Conservation (phyloP, 805 yeast species). For the Zygosaccharomyces pseudorouxii region DNA sequence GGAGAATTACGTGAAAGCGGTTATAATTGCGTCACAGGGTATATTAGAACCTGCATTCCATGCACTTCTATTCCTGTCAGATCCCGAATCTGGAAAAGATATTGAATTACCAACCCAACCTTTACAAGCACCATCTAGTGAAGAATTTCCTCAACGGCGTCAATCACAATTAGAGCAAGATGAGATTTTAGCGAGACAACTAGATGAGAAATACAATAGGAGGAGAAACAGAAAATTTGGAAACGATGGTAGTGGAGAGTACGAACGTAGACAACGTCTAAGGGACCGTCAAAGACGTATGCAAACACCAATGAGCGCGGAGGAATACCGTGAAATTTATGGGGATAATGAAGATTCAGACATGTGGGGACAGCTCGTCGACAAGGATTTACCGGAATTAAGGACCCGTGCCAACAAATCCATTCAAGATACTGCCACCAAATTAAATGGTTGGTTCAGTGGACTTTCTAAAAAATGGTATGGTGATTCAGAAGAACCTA, state of each 20-base stretch:
- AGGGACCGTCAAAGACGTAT: slow-evolving; percentile 26
- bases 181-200: slow-evolving; percentile 73
- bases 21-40: slow-evolving; percentile 81
- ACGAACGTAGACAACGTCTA: slow-evolving; percentile 29
- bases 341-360: slow-evolving; percentile 43
- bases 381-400: slow-evolving; percentile 52
- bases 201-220: slow-evolving; percentile 60
- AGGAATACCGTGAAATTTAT: slow-evolving; percentile 18
- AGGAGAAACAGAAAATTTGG: slow-evolving; percentile 6
- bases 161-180: slow-evolving; percentile 58
- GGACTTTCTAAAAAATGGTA: slow-evolving; percentile 39
- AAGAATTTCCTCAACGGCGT: slow-evolving; percentile 31
- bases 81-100: slow-evolving; percentile 51
- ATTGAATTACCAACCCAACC: slow-evolving; percentile 46
- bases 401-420: slow-evolving; percentile 68
- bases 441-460: slow-evolving; percentile 74
- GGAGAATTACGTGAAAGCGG: slow-evolving; percentile 65
- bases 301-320: slow-evolving; percentile 11
- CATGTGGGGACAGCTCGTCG: slow-evolving; percentile 53
- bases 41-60: slow-evolving; percentile 80
- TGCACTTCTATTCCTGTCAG: slow-evolving; percentile 75
- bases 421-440: slow-evolving; percentile 72
- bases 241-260: slow-evolving; percentile 10
- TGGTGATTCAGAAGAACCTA: slow-evolving; percentile 9
- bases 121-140: slow-evolving; percentile 24